Conservation (phyloP, 2,329 filamentous ascomycete species). For the Ustulina deusta region DNA sequence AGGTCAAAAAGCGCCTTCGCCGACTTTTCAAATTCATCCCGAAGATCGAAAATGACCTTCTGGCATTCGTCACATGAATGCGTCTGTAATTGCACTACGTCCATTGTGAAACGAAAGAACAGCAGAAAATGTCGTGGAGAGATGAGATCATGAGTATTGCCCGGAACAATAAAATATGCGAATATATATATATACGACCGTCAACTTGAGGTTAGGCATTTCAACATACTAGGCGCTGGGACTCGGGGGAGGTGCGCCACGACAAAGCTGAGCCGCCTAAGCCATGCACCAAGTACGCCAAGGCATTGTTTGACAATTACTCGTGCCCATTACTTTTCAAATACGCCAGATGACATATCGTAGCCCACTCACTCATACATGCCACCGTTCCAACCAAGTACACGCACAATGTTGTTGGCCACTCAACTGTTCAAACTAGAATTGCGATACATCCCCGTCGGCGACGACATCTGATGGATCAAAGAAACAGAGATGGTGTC, state of each 20-base stretch:
- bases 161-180: background rate
- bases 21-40: background rate
- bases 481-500: background rate
- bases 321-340: too few relatives aligned
- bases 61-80: background rate
- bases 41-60: constrained; percentile 1
- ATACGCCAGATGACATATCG: background rate
- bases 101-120: background rate
- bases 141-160: background rate
- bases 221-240: background rate
- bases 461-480: background rate
- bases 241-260: background rate
- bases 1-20: background rate
- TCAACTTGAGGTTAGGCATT: background rate
- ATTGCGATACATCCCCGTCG: background rate
- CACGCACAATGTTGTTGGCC: too few relatives aligned
- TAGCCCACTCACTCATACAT: background rate
- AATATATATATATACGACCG: background rate
- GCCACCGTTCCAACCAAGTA: background rate
- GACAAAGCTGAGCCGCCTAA: background rate
- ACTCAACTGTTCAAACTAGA: background rate
- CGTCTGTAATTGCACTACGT: background rate
- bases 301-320: too few relatives aligned
- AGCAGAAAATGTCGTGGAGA: background rate
- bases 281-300: background rate